Base-by-base conservation (phyloP, 257 asterid species). In the Gardenia jasminoides region DNA sequence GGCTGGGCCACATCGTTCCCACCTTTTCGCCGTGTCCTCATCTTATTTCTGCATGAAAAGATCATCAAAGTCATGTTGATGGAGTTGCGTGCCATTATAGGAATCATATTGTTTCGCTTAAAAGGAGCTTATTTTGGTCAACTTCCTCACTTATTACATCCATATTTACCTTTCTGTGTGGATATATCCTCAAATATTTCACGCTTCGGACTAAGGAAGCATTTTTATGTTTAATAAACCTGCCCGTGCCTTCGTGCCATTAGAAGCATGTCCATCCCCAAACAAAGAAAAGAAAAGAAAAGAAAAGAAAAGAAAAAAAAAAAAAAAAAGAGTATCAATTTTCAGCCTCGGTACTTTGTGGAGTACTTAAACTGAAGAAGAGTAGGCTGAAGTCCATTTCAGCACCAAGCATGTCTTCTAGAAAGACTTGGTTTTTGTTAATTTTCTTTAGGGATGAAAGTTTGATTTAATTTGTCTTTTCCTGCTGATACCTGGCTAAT, bases 21-120 rank as follows among this genome's bases (percentile, higher is more conserved):
- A n/a, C 76, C 75, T 69, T 78, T 74, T 30, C 56, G 74, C 41
- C 44, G 59, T 75, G 70, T 76, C 76, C 48, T 47, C 65, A 71
- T 72, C 83, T 65, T 73, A 39, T 75, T 83, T 62, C 72, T 81
- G 77, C 81, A 78, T 75, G 81, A 71, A 79, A 84, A 79, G 75
- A 69, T 72, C 67, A 81, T 67, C 76, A 72, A 81, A 61, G 74
- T 66, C 68, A 36, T 79, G 61, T 47, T 72, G 58, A 73, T 68
- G 52, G 61, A 66, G 70, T 50, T 84, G 87, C 87, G 83, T 84
- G 87, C 82, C 80, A 80, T 78, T 7, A 74, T 64, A 74, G 75
- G 44, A 33, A 84, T 84, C 84, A 84, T n/a, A n/a, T 84, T 80
- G 79, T 78, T 78, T 69, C 70, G 78, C 78, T 76, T 39, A 77